Evolutionary conservation across 495 filamentous ascomycete genomes (phyloP), one percentile per base, ranked within the genome.

Genomic region (Lasiosphaeriaceae sp.): DNA sequence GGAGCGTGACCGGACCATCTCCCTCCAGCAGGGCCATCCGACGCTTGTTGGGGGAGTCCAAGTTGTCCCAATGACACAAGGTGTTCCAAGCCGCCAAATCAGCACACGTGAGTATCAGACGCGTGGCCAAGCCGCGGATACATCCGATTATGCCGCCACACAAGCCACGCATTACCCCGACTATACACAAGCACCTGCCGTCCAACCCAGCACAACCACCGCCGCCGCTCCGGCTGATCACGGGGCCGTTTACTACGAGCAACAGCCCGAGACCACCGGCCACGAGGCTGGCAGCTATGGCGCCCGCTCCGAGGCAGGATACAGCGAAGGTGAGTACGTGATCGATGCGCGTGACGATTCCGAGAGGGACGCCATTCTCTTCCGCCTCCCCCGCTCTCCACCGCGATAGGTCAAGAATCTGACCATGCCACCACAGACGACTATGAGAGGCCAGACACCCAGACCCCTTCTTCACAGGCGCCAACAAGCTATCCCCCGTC

Each of bases 31-130:
- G 46, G 95, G 94, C n/a, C 84, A 89, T 54, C 88, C 92, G 16
- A 96, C 90, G 1, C 71, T 93, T 21, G 90, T 98, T 12, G 91
- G 92, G 45, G 95, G 92, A 17, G 91, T 97, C 21, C 91, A 97
- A 64, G 94, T 98, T n/a, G 87, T 97, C 24, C 94, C 95, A 2
- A 96, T 95, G 89, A 86, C 89, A 35, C 86, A 86, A 55, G 89
- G 88, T 16, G 78, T 86, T 20, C 80, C 85, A 7, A 86, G 82
- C 60, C 82, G 90, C 49, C 83, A 87, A 54, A 78, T 72, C 39
- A 85, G 82, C 53, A 68, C 71, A 26, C 67, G 72, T 44, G 68
- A 74, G 43, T 63, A 68, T 54, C 69, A 69, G 45, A 64, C 70
- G 48, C 69, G 79, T 34, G 59, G 65, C 62, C 68, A 75, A 58